Base-by-base conservation (phyloP, 805 yeast genomes). In the Pichia sporocuriosa region DNA sequence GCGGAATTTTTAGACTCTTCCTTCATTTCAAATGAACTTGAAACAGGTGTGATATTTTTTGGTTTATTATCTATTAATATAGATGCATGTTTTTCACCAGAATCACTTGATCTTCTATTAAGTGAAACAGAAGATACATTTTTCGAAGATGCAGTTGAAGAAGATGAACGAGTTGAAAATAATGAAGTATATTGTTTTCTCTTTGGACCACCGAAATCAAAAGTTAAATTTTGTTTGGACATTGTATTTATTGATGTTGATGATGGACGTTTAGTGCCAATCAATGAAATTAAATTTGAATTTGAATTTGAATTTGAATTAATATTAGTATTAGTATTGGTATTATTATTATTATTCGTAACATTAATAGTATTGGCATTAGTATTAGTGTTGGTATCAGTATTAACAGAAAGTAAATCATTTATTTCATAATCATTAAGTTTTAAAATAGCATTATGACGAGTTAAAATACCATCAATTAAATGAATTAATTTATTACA, bases 401-500 rank as follows among this genome's bases (percentile, higher is more conserved):
- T 5, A 29, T 23, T 26, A n/a, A 32, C 26, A 5, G 38, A 35
- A 17, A 37, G 20, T 17, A 34, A 21, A 26, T 36, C 37, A 24
- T 26, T 33, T n/a, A 37, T 32, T 28, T 38, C 39, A 21, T 29
- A 33, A 13, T 21, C 31, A 10, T 33, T 33, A n/a, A 43, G 19
- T 27, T 41, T 55, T 44, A 44, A 25, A 5, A 27, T 35, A 7
- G 51, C 49, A 45, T 48, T 44, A 39, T 48, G 51, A 22, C 51
- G 44, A 27, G 32, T 43, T 30, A 57, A 39, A 27, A 73, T 53
- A 32, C 67, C 65, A 43, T 72, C 72, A 40, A 73, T 72, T 42
- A 72, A 66, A 21, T 64, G 61, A 37, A 68, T 61, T 47, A 73
- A 67, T 45, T 69, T 69, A 26, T 56, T 49, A n/a, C 77, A 75